Evolutionary conservation across 2,329 filamentous ascomycete genomes (phyloP), one percentile per base, ranked within the genome.

Genomic region (Bipolaris zeicola): DNA sequence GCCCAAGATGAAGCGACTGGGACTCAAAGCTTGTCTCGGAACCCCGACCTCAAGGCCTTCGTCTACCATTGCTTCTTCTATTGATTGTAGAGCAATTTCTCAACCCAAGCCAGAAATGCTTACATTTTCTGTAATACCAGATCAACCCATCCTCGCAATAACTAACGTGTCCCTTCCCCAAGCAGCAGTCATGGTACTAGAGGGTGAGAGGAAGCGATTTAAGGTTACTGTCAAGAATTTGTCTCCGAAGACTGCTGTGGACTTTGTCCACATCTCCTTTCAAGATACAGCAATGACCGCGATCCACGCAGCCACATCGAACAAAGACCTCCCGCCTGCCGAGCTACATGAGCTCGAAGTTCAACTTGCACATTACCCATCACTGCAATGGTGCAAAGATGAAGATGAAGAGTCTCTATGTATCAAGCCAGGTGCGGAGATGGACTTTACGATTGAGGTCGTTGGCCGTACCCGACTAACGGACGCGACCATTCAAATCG

Each of bases 311-410:
- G 90, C 91, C 0, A 80, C 96, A 43, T 83, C 81, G 50, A 92
- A 88, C 67, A 89, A 91, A 68, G 90, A 96, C 66, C 85, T 93
- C 2, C 86, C 89, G 8, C 85, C 89, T 0, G 86, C 88, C 1
- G 92, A 96, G 69, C 78, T 95, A 5, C 93, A 96, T 71, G 93
- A 97, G 72, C 86, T 94, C 55, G 92, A 96, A 72, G 81, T 92
- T 47, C 89, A 93, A 57, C 80, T 96, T 42, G 86, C 89, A 57
- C 88, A 86, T 70, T 89, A 88, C 47, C 76, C 90, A 71, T 89
- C 91, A 24, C 75, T 83, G 48, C 76, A 73, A 41, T 85, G 80
- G 67, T 77, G 78, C 45, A 77, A 79, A 72, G 54, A 85, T 74
- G 46, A 41, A 11, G 65, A 82, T 73, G 82, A 84, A 47, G 70